Evolutionary conservation across 805 yeast genomes (phyloP).

Genomic region (Sugiyamaella americana): DNA sequence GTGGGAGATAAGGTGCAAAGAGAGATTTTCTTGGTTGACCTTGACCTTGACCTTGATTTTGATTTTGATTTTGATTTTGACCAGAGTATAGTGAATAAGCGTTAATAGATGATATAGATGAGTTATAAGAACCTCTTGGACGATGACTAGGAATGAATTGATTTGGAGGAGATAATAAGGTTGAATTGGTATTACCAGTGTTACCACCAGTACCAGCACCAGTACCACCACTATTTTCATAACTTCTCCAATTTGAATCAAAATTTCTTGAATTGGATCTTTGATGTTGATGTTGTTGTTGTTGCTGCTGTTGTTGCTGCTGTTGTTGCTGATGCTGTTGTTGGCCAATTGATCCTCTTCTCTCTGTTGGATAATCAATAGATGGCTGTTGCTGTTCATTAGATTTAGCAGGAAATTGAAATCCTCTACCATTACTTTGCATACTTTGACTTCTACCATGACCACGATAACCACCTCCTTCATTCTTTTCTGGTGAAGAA

Average conservation of each 20-base stretch:
- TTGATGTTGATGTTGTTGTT: conserved; percentile 44
- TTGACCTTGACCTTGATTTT: conserved; percentile 30
- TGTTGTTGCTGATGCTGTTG: too few species aligned
- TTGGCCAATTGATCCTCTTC: not conserved
- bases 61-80: conserved; percentile 5
- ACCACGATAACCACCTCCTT: conserved; percentile 5
- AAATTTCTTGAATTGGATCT: conserved; percentile 30
- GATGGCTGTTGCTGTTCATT: too few species aligned
- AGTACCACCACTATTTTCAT: conserved; percentile 22
- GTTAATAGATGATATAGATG: conserved; percentile 41
- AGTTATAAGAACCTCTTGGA: conserved; percentile 56
- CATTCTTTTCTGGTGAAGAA: conserved; percentile 16
- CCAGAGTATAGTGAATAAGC: conserved; percentile 15
- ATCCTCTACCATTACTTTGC: conserved; percentile 23
- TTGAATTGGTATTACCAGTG: conserved; percentile 9
- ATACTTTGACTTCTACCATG: conserved; percentile 19
- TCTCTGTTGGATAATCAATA: not conserved
- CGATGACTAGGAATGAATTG: conserved; percentile 73
- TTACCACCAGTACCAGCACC: conserved; percentile 1
- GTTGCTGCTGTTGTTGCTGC: too few species aligned
- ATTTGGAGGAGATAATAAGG: conserved; percentile 9
- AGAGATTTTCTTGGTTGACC: conserved; percentile 47
- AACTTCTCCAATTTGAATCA: conserved; percentile 26
- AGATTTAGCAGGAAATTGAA: conserved; percentile 9
- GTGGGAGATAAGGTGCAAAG: conserved; percentile 95